Evolutionary conservation across 257 asterid genomes (phyloP).

Genomic region (Anisodus acutangulus): DNA sequence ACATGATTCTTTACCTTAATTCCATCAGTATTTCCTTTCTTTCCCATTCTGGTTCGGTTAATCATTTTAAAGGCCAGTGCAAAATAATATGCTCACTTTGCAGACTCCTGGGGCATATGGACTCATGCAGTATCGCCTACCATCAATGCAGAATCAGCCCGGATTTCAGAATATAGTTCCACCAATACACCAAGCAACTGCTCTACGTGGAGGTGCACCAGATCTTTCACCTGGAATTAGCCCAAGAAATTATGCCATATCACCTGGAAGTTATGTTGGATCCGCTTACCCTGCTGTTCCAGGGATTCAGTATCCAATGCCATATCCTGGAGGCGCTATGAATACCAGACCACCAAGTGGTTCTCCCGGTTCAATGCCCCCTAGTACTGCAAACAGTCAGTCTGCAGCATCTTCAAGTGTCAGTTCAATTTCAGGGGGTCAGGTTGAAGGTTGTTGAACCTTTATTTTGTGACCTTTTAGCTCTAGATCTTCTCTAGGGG

Average conservation of each 20-base stretch:
- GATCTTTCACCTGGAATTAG: slow-evolving; percentile 68
- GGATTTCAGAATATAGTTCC: slow-evolving; percentile 64
- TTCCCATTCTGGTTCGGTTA: slow-evolving; percentile 35
- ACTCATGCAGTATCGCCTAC: slow-evolving; percentile 83
- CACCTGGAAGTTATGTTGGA: slow-evolving; percentile 65
- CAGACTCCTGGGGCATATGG: slow-evolving; percentile 90
- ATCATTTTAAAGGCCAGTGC: slow-evolving; percentile 41
- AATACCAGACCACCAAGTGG: slow-evolving; percentile 54
- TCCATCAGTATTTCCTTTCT: slow-evolving; percentile 16
- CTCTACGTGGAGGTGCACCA: slow-evolving; percentile 63
- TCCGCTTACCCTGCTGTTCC: slow-evolving; percentile 66
- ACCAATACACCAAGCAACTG: slow-evolving; percentile 68
- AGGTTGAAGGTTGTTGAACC: slow-evolving; percentile 71
- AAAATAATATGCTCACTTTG: slow-evolving; percentile 50
- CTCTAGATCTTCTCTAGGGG: slow-evolving; percentile 10
- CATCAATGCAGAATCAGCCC: slow-evolving; percentile 74
- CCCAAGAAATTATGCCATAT: slow-evolving; percentile 67
- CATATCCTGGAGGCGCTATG: slow-evolving; percentile 67
- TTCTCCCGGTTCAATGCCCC: slow-evolving; percentile 63
- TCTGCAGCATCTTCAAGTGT: slow-evolving; percentile 93
- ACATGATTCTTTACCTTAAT: background rate
- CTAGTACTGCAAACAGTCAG: slow-evolving; percentile 58
- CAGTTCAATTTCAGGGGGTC: slow-evolving; percentile 70
- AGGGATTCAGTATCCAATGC: slow-evolving; percentile 72
- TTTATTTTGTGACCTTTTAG: slow-evolving; percentile 14